A percentile compares a stretch with the other conserved stretches of the same genome.
Conservation (phyloP, 2,329 filamentous ascomycete species). For the Aspergillus spinulosporus region DNA sequence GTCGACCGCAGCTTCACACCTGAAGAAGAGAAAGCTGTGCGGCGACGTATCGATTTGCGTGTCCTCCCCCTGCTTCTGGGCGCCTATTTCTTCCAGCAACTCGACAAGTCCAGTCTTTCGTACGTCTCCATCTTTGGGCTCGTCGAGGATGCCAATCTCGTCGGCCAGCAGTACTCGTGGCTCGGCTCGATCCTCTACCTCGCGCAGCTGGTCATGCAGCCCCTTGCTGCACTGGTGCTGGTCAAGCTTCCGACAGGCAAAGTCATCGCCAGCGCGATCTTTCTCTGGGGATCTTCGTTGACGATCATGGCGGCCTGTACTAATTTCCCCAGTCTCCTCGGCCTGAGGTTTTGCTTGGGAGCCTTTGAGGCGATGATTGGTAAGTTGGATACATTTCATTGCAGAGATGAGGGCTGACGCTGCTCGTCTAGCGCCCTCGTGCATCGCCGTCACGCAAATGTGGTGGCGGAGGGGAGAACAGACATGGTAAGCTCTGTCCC, state of each 20-base stretch:
- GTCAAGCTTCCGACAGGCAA: slow-evolving; percentile 52
- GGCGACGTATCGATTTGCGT: slow-evolving; percentile 48
- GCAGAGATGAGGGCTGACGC: background rate
- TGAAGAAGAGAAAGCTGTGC: slow-evolving; percentile 49
- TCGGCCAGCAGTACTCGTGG: slow-evolving; percentile 57
- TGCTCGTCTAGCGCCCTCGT: slow-evolving; percentile 45
- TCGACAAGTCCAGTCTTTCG: slow-evolving; percentile 46
- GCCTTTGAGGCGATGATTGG: slow-evolving; percentile 35
- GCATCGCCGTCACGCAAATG: slow-evolving; percentile 61
- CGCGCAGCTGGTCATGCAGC: slow-evolving; percentile 61
- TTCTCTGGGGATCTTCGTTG: slow-evolving; percentile 56
- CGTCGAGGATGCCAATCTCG: slow-evolving; percentile 49
- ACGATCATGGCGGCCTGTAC: slow-evolving; percentile 55
- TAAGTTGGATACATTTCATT: background rate
- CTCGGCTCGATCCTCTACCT: slow-evolving; percentile 62
- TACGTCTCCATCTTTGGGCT: slow-evolving; percentile 42
- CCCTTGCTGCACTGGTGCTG: slow-evolving; percentile 52
- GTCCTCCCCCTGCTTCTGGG: slow-evolving; percentile 55
- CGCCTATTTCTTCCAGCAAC: slow-evolving; percentile 61
- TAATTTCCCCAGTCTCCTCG: slow-evolving; percentile 49
- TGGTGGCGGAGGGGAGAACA: slow-evolving; percentile 64
- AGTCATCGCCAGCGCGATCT: slow-evolving; percentile 53
- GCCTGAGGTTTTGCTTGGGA: slow-evolving; percentile 48
- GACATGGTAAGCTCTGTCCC: slow-evolving; percentile 40
- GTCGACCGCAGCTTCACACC: slow-evolving; percentile 41